These are phyloP conservation scores for Arthrobotrys pseudoclavata DNA, from an alignment of 2,329 filamentous ascomycete genomes.

Conservation along the genomic window DNA sequence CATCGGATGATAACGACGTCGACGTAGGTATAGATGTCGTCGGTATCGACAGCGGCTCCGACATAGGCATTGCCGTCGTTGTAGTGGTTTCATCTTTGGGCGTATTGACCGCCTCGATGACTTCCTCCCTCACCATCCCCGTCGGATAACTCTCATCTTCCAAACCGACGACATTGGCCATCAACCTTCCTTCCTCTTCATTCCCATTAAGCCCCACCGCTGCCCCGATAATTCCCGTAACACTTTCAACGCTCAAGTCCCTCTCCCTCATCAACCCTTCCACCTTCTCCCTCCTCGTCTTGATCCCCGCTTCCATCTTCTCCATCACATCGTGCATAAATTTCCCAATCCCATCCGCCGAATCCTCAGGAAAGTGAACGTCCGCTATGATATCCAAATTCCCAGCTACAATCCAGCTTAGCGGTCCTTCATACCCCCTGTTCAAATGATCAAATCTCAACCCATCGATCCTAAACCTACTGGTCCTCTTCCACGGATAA, in stretches of 20 bases:
- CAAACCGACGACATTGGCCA: slow-evolving; percentile 3
- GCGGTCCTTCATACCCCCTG: slow-evolving; percentile 89
- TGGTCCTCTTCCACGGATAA: slow-evolving; percentile 93
- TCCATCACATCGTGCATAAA: slow-evolving; percentile 98
- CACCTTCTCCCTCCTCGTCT: slow-evolving; percentile 64
- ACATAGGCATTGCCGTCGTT: background rate
- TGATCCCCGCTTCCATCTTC: slow-evolving; percentile 91
- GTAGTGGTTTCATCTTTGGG: background rate
- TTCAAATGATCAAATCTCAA: slow-evolving; percentile 97
- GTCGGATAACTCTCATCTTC: slow-evolving; percentile 36
- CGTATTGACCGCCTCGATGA: slow-evolving; percentile 21
- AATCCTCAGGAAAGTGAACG: slow-evolving; percentile 91
- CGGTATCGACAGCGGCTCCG: slow-evolving; percentile 3
- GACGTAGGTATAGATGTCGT: slow-evolving; percentile 25
- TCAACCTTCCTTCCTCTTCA: slow-evolving; percentile 11
- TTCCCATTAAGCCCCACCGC: slow-evolving; percentile 46
- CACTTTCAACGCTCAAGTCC: slow-evolving; percentile 46
- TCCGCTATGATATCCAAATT: slow-evolving; percentile 97
- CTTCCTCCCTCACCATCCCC: slow-evolving; percentile 29
- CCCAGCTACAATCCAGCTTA: slow-evolving; percentile 97
- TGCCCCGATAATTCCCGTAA: slow-evolving; percentile 44
- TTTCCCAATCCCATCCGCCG: slow-evolving; percentile 88
- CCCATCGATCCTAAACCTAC: slow-evolving; percentile 88
- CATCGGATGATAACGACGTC: slow-evolving; percentile 14
- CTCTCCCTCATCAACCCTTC: slow-evolving; percentile 39